Evolutionary conservation across 495 filamentous ascomycete genomes (phyloP), one percentile per base, ranked within the genome.

Genomic region (Trichoderma reesei): DNA sequence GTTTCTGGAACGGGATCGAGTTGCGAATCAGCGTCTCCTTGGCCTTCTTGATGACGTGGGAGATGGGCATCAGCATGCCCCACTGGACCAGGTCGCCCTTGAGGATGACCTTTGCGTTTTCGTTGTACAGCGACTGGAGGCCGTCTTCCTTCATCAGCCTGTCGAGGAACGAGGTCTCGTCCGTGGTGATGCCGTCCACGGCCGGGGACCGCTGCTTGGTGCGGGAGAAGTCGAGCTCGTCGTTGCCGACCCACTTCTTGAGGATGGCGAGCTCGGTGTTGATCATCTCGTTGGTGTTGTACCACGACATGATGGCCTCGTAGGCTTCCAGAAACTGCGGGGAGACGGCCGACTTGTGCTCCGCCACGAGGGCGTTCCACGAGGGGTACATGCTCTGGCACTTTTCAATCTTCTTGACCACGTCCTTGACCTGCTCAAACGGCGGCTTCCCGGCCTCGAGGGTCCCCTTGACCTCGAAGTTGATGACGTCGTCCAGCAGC

Each of bases 121-220:
- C 83, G 26, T 91, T 91, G 71, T 96, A 92, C 20, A 98, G 79
- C 5, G 91, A 96, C 66, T 91, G 92, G 26, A 98, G 79, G 18
- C 91, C 91, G 71, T 98, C 94, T 73, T 98, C 94, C 69, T 97
- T 97, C 79, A 98, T 82, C n/a, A 98, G 87, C n/a, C 94, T 86
- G 72, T 98, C 94, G 54, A 98, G 79, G 73, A 98, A 98, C 1
- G 91, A 94, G 0, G 91, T 84, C 64, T 96, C 91, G 69, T 96
- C 92, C 31, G 85, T 85, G 38, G 37, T 46, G 16, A 97, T 79
- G 64, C 90, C 86, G 65, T 83, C 85, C 39, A 79, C 83, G 63
- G 74, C 79, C 59, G 81, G 76, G 61, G 78, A 76, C 60, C 70
- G 74, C 68, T 85, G 76, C 68, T 79, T 78, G 38, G 80, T 80